phyloP scores from a whole-genome alignment of 805 yeast species.

The Myxozyma geophila region DNA sequence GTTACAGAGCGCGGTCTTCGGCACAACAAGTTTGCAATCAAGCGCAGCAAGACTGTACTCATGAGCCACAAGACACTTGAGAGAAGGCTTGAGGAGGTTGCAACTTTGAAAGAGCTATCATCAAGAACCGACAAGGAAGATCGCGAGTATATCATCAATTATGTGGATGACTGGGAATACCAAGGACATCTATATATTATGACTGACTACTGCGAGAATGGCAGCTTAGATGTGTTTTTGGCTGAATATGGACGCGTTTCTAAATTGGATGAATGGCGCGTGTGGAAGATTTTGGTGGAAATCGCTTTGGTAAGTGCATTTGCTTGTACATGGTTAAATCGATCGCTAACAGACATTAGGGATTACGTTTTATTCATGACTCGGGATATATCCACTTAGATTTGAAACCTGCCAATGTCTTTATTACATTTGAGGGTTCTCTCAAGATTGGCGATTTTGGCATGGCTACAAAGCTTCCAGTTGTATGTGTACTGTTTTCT shows the following conservation, averaged over 20 bases:
- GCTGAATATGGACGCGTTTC: constrained; percentile 75
- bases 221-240: constrained; percentile 80
- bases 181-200: constrained; percentile 79
- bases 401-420: constrained; percentile 91
- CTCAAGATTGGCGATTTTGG: constrained; percentile 97
- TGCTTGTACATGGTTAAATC: neutral
- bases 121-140: constrained; percentile 58
- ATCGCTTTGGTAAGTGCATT: constrained; percentile 52
- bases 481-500: constrained; percentile 48
- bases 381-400: constrained; percentile 83
- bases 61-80: constrained; percentile 62
- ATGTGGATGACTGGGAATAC: constrained; percentile 82
- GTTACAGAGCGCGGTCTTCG: constrained; percentile 64
- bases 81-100: constrained; percentile 75
- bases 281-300: constrained; percentile 94
- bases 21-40: constrained; percentile 70
- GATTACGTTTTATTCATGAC: constrained; percentile 78
- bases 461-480: constrained; percentile 82
- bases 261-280: constrained; percentile 92
- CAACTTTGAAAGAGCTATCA: constrained; percentile 51
- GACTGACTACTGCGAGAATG: constrained; percentile 96
- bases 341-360: constrained; percentile 43
- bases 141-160: constrained; percentile 74
- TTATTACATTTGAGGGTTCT: constrained; percentile 92
- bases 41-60: constrained; percentile 74